Conservation (phyloP, 257 asterid genomes). For the Pogostemon cablin region DNA sequence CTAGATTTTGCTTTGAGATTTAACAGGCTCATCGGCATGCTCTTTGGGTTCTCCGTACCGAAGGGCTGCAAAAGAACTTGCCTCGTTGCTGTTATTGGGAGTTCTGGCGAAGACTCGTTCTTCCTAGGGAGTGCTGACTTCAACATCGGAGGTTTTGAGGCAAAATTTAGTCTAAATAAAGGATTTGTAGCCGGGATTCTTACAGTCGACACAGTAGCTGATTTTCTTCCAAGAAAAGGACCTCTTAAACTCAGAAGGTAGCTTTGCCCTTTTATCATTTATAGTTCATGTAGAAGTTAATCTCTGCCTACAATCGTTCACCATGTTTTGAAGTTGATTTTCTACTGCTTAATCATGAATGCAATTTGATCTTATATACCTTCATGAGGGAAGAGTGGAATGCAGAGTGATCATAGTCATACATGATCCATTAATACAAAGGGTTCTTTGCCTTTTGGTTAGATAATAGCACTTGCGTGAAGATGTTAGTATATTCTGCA, state of each 20-base stretch:
- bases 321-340: too few relatives aligned
- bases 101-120: conserved; percentile 54
- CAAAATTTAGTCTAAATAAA: conserved; percentile 64
- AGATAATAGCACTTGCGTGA: too few relatives aligned
- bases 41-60: conserved; percentile 85
- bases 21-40: conserved; percentile 82
- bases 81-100: conserved; percentile 79
- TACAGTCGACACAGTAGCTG: conserved; percentile 86
- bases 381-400: too few relatives aligned
- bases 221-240: conserved; percentile 92
- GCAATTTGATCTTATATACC: too few relatives aligned
- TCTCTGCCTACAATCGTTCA: too few relatives aligned
- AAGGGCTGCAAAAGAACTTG: conserved; percentile 81
- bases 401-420: too few relatives aligned
- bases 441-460: too few relatives aligned
- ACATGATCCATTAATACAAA: neutral
- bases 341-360: too few relatives aligned
- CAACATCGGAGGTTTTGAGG: conserved; percentile 65
- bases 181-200: conserved; percentile 85
- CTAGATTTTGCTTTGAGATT: conserved; percentile 76
- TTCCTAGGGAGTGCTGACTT: conserved; percentile 59
- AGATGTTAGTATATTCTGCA: too few relatives aligned
- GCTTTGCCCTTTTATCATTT: neutral
- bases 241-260: conserved; percentile 82
- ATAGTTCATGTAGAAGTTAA: neutral